A percentile compares a stretch with the other conserved stretches of the same genome.
These are phyloP conservation scores for Agastache rugosa DNA, from an alignment of 257 asterid species.

Conservation along the genomic window DNA sequence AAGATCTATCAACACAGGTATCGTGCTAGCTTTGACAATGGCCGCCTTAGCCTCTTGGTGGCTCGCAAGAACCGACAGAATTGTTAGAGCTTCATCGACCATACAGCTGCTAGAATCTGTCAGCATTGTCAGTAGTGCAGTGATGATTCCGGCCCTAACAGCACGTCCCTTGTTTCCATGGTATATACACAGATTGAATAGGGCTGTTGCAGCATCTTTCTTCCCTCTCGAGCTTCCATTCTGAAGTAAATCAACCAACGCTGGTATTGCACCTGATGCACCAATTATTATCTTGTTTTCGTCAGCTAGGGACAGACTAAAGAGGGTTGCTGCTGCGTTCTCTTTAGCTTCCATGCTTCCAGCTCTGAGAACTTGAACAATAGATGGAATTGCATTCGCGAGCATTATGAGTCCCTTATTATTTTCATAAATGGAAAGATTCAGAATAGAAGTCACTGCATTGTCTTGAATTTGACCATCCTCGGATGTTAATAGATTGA, in stretches of 20 bases:
- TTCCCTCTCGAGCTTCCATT: conserved; percentile 81
- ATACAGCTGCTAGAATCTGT: conserved; percentile 68
- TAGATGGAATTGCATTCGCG: conserved; percentile 85
- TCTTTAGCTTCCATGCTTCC: conserved; percentile 94
- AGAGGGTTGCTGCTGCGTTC: conserved; percentile 93
- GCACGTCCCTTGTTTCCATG: conserved; percentile 95
- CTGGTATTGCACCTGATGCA: conserved; percentile 91
- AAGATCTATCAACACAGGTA: conserved; percentile 76
- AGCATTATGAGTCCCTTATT: conserved; percentile 89
- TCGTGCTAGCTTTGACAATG: conserved; percentile 72
- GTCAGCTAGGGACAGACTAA: conserved; percentile 81
- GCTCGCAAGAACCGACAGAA: conserved; percentile 83
- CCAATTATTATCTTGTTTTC: conserved; percentile 91
- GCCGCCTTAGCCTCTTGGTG: conserved; percentile 84
- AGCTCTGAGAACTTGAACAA: conserved; percentile 84
- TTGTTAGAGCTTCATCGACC: conserved; percentile 91
- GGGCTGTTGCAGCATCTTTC: conserved; percentile 93
- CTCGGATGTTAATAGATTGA: conserved; percentile 69
- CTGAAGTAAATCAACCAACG: conserved; percentile 77
- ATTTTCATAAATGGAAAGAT: conserved; percentile 78
- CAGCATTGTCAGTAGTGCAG: conserved; percentile 72
- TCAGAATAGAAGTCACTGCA: conserved; percentile 82
- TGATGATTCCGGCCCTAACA: conserved; percentile 77
- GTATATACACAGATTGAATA: conserved; percentile 86
- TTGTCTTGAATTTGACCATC: conserved; percentile 77